phyloP scores from a whole-genome alignment of 495 filamentous ascomycete genomes.

The Aspergillus heteromorphus region DNA sequence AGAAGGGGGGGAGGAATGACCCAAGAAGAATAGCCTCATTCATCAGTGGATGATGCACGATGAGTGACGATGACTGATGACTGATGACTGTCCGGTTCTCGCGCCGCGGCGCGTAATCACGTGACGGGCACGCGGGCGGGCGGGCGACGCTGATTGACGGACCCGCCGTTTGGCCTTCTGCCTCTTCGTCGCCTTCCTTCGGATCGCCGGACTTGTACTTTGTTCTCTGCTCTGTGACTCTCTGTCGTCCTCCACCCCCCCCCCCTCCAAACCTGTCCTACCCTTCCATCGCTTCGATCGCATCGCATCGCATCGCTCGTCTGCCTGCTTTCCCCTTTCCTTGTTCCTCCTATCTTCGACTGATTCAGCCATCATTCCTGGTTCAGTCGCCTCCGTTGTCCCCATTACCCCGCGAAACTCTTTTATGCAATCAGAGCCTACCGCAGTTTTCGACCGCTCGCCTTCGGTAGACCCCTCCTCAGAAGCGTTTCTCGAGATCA shows the following conservation, averaged over 20 bases:
- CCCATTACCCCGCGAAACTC: conserved; percentile 38
- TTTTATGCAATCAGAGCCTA: conserved; percentile 90
- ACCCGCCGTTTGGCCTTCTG: conserved; percentile 2
- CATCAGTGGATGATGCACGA: no score
- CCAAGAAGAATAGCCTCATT: no score
- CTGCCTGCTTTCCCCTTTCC: background rate
- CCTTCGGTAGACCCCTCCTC: conserved; percentile 38
- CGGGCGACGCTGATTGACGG: background rate
- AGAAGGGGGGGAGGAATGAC: no score
- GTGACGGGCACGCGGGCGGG: conserved; percentile 8
- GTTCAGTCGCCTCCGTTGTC: conserved; percentile 60
- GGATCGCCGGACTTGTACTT: background rate
- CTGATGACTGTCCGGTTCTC: no score
- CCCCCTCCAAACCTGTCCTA: background rate
- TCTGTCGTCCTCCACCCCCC: background rate
- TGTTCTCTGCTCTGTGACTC: background rate
- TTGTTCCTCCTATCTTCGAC: conserved; percentile 21
- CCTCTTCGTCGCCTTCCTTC: background rate
- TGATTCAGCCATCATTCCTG: conserved; percentile 39
- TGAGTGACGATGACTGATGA: no score
- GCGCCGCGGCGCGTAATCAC: conserved; percentile 16
- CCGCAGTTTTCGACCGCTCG: conserved; percentile 54
- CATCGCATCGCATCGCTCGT: background rate
- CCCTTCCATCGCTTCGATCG: background rate
- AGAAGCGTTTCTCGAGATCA: conserved; percentile 34